Conservation (phyloP, 345 rosid species). For the Salix suchowensis region DNA sequence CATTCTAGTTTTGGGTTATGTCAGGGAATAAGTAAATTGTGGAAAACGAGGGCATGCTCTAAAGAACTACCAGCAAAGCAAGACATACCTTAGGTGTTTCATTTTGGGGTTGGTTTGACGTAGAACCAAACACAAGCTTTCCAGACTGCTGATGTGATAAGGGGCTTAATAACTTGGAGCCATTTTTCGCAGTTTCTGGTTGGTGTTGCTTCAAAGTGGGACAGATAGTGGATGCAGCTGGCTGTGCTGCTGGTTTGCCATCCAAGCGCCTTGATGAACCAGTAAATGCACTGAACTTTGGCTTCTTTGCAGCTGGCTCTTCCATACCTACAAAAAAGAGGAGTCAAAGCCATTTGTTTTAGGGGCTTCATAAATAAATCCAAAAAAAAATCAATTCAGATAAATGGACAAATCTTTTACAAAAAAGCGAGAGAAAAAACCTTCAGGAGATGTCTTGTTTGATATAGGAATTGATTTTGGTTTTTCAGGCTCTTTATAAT, state of each 20-base stretch:
- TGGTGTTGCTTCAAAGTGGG: constrained; percentile 12
- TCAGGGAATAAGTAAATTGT: background rate
- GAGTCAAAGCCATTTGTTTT: background rate
- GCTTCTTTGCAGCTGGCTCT: constrained; percentile 37
- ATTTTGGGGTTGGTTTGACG: constrained; percentile 21
- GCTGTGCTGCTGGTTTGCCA: constrained; percentile 36
- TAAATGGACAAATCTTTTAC: background rate
- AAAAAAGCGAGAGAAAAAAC: constrained; percentile 17
- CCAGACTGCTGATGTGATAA: constrained; percentile 33
- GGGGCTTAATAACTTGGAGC: constrained; percentile 25
- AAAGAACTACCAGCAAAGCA: background rate
- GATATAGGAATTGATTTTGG: constrained; percentile 22
- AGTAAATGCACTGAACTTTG: constrained; percentile 49
- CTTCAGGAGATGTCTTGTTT: constrained; percentile 38
- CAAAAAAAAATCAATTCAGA: background rate
- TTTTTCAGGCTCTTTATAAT: constrained; percentile 54
- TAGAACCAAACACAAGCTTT: constrained; percentile 53
- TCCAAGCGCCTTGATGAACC: constrained; percentile 56
- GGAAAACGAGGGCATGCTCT: background rate
- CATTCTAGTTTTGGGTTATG: background rate
- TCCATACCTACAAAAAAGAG: constrained; percentile 30
- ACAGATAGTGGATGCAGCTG: constrained; percentile 14
- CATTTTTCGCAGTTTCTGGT: constrained; percentile 16
- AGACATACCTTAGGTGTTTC: constrained; percentile 33
- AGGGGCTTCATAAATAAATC: background rate